Evolutionary conservation across 108 stramenopile genomes (phyloP).

Genomic region (Hondaea fermentalgiana): DNA sequence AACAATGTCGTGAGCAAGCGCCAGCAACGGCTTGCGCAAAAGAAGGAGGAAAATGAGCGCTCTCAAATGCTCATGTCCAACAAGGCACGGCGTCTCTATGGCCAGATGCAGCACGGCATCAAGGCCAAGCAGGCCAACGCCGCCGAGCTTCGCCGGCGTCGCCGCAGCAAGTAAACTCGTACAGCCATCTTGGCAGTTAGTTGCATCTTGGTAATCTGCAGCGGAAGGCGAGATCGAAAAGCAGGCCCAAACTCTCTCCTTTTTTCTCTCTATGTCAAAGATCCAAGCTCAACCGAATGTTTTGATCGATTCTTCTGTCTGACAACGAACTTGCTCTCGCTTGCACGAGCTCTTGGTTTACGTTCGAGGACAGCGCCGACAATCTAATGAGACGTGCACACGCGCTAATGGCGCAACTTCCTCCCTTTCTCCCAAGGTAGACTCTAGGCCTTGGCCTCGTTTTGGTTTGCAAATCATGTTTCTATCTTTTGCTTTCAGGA

Average conservation of each 20-base stretch:
- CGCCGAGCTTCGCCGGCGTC: constrained; percentile 59
- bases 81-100: constrained; percentile 78
- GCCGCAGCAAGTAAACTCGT: constrained; percentile 16
- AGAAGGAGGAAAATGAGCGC: constrained; percentile 67
- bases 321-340: too few species aligned
- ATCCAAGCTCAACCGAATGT: too few species aligned
- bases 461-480: not conserved
- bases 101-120: constrained; percentile 84
- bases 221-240: too few species aligned
- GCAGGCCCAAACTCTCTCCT: too few species aligned
- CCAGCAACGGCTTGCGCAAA: not conserved
- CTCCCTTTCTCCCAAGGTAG: too few species aligned
- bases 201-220: not conserved
- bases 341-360: not conserved
- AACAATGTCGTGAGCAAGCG: not conserved
- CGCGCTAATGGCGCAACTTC: too few species aligned
- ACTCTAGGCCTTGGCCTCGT: too few species aligned
- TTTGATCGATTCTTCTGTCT: too few species aligned
- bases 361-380: not conserved
- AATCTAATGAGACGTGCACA: too few species aligned
- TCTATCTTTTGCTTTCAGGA: not conserved
- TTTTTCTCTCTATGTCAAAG: too few species aligned
- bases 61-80: constrained; percentile 84
- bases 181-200: not conserved
- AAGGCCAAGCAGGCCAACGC: constrained; percentile 66